A percentile compares a stretch with the other conserved stretches of the same genome.
Conservation (phyloP, 1,284 basidiomycete genomes). For the Microbotryum violaceum region DNA sequence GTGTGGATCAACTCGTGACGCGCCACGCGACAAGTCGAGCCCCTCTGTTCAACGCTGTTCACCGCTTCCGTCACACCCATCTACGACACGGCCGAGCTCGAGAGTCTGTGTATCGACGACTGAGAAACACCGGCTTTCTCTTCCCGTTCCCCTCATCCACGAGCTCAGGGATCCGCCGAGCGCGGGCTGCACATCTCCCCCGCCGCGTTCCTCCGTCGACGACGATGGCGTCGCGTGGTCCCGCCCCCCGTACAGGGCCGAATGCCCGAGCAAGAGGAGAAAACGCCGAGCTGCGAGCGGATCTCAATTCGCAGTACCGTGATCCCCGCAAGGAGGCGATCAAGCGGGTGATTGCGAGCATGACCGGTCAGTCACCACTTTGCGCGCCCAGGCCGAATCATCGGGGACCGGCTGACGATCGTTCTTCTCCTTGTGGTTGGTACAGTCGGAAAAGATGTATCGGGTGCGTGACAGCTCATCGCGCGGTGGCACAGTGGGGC, state of each 20-base stretch:
- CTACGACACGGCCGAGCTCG: too few species aligned
- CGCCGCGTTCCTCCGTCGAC: not conserved
- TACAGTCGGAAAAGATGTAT: conserved; percentile 64
- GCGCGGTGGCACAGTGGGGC: not conserved
- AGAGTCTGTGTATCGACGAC: too few species aligned
- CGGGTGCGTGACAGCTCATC: conserved; percentile 7
- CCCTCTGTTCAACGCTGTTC: too few species aligned
- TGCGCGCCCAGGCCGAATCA: not conserved
- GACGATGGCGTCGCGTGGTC: not conserved
- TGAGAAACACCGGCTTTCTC: not conserved
- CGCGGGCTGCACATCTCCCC: not conserved
- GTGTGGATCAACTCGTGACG: too few species aligned
- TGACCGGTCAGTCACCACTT: conserved; percentile 48
- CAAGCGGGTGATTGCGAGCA: conserved; percentile 89
- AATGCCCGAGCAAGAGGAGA: conserved; percentile 1
- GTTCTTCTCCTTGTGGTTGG: conserved; percentile 29
- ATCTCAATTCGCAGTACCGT: conserved; percentile 91
- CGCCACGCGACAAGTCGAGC: too few species aligned
- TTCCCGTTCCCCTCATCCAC: not conserved
- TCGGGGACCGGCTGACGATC: not conserved
- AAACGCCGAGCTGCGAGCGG: conserved; percentile 38
- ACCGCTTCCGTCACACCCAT: too few species aligned
- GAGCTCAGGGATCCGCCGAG: too few species aligned
- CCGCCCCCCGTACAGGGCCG: not conserved
- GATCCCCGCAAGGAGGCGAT: conserved; percentile 97